A percentile compares a stretch with the other conserved stretches of the same genome.
Evolutionary conservation across 345 rosid genomes (phyloP).

Genomic region (Lepidium africanum): DNA sequence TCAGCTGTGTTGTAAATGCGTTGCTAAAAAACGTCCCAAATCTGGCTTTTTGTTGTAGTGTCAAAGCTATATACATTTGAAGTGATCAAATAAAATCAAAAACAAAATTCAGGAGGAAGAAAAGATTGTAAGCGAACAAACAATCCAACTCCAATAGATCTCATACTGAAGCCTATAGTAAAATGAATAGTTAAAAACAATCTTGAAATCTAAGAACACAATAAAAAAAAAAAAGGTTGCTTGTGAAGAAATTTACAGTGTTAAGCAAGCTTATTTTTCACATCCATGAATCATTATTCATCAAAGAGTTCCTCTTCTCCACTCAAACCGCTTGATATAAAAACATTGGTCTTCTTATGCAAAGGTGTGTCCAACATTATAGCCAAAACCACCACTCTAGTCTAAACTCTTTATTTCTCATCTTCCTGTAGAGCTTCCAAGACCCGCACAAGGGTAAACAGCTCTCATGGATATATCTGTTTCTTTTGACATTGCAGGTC

Average conservation of each 20-base stretch:
- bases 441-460: constrained; percentile 13
- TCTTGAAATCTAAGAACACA: not conserved
- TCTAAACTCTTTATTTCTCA: not conserved
- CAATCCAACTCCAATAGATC: not conserved
- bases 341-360: constrained; percentile 12
- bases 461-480: constrained; percentile 8
- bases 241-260: not conserved
- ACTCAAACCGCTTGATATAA: not conserved
- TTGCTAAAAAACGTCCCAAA: too few species aligned
- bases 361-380: not conserved
- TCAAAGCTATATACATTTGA: too few species aligned
- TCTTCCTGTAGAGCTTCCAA: constrained; percentile 25
- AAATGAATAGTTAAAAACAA: not conserved
- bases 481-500: constrained; percentile 1
- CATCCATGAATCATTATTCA: constrained; percentile 19
- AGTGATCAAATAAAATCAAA: too few species aligned
- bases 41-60: too few species aligned
- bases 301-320: constrained; percentile 1
- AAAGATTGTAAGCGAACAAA: not conserved
- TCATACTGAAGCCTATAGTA: not conserved
- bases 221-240: not conserved
- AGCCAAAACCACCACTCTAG: constrained; percentile 5
- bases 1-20: too few species aligned
- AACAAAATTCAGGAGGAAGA: too few species aligned
- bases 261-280: constrained; percentile 5